Percentiles rank a stretch among this genome's conserved stretches.
Evolutionary conservation across 148 eudicot genomes (phyloP).

Genomic region (Rhododendron henanense): DNA sequence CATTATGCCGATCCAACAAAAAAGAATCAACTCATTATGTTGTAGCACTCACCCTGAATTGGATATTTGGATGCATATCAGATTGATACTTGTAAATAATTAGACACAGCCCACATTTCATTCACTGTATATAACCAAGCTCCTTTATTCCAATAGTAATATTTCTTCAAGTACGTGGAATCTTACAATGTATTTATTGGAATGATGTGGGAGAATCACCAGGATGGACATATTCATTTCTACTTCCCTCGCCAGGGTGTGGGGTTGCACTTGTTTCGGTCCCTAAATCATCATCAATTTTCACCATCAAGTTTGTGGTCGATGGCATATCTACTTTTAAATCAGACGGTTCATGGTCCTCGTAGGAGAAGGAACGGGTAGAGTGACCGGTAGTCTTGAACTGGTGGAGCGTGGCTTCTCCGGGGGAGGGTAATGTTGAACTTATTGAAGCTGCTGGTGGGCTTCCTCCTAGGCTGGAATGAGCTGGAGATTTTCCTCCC

Average conservation of each 20-base stretch:
- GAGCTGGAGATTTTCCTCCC: slow-evolving; percentile 31
- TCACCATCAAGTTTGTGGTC: slow-evolving; percentile 28
- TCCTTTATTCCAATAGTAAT: not conserved
- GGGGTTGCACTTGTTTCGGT: slow-evolving; percentile 15
- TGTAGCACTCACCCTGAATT: too few species aligned
- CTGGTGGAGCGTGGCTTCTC: slow-evolving; percentile 37
- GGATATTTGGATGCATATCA: too few species aligned
- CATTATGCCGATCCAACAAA: too few species aligned
- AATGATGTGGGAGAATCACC: not conserved
- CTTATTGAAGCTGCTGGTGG: slow-evolving; percentile 27
- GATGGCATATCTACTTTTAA: slow-evolving; percentile 24
- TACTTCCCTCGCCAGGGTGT: not conserved
- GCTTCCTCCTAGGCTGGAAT: slow-evolving; percentile 27
- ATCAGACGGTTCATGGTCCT: slow-evolving; percentile 20
- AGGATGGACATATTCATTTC: slow-evolving; percentile 1
- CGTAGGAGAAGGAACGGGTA: slow-evolving; percentile 15
- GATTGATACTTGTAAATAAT: too few species aligned
- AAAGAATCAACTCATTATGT: too few species aligned
- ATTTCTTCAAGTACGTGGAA: not conserved
- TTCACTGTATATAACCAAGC: not conserved
- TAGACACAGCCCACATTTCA: not conserved
- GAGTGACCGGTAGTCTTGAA: slow-evolving; percentile 61
- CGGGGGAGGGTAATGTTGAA: slow-evolving; percentile 28
- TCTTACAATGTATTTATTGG: not conserved
- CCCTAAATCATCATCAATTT: slow-evolving; percentile 27